Evolutionary conservation across 2,329 filamentous ascomycete species (phyloP).

Genomic region (Pseudocercospora crystallina): DNA sequence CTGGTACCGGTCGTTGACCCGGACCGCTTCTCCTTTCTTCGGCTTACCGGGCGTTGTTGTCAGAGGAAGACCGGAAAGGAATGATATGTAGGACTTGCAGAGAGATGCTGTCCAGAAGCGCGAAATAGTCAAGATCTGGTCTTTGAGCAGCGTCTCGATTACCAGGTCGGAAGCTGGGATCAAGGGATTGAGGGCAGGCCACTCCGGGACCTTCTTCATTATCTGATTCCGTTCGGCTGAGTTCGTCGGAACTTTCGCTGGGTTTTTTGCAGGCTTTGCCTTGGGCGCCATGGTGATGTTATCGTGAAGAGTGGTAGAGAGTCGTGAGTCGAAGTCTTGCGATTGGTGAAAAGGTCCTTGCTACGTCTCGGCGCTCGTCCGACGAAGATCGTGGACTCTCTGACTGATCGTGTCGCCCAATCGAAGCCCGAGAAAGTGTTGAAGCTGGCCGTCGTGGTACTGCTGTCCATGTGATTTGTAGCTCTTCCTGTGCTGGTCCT

Average conservation of each 20-base stretch:
- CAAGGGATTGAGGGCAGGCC: slow-evolving; percentile 70
- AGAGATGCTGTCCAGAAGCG: slow-evolving; percentile 74
- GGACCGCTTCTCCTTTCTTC: slow-evolving; percentile 75
- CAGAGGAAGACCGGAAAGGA: slow-evolving; percentile 68
- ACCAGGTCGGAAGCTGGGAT: slow-evolving; percentile 65
- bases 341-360: too few relatives aligned
- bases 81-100: slow-evolving; percentile 73
- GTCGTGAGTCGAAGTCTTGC: too few relatives aligned
- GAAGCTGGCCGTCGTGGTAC: too few relatives aligned
- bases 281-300: slow-evolving; percentile 6
- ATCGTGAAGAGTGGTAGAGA: not conserved
- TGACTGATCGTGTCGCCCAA: too few relatives aligned
- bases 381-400: too few relatives aligned
- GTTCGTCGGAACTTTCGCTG: not conserved
- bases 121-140: slow-evolving; percentile 71
- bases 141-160: slow-evolving; percentile 57
- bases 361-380: too few relatives aligned
- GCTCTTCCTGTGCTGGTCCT: too few relatives aligned
- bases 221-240: not conserved
- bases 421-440: too few relatives aligned
- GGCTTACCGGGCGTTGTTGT: slow-evolving; percentile 76
- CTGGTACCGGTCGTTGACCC: slow-evolving; percentile 89
- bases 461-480: too few relatives aligned
- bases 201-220: slow-evolving; percentile 48
- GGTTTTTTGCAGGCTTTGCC: slow-evolving; percentile 4